These are phyloP conservation scores for Phaffia rhodozyma DNA, from an alignment of 1,284 basidiomycete species.

Conservation along the genomic window DNA sequence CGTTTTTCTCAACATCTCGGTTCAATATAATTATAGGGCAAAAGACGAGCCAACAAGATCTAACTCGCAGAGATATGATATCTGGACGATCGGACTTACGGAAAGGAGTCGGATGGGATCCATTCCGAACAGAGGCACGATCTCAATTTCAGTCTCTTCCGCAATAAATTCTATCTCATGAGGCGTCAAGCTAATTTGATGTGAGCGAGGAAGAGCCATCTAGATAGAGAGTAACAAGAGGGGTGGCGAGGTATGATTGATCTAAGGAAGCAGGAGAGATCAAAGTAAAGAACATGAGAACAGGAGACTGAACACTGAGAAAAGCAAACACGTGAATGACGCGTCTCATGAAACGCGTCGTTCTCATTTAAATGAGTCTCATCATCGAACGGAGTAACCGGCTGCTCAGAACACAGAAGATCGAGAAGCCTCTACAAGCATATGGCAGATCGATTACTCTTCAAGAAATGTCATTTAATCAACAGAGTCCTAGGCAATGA, in stretches of 20 bases:
- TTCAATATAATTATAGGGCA: neutral
- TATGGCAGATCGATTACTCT: too few relatives aligned
- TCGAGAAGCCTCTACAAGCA: too few relatives aligned
- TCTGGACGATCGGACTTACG: constrained; percentile 38
- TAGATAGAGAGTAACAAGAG: constrained; percentile 34
- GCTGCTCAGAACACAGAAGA: too few relatives aligned
- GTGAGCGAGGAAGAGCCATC: constrained; percentile 38
- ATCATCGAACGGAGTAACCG: too few relatives aligned
- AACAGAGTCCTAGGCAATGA: too few relatives aligned
- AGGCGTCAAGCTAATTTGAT: constrained; percentile 32
- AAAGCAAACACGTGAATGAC: too few relatives aligned
- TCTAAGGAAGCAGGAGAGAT: too few relatives aligned
- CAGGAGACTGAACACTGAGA: too few relatives aligned
- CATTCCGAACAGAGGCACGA: constrained; percentile 75
- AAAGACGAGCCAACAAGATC: neutral
- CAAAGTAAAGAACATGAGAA: too few relatives aligned
- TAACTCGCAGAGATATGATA: neutral
- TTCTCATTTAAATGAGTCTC: too few relatives aligned
- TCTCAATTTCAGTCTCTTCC: constrained; percentile 64
- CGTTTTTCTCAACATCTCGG: neutral
- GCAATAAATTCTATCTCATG: constrained; percentile 77
- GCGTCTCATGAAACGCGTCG: too few relatives aligned
- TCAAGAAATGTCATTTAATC: too few relatives aligned
- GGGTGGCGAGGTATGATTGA: constrained; percentile 12
- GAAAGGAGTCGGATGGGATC: constrained; percentile 76